Evolutionary conservation across 2,329 filamentous ascomycete species (phyloP), one percentile per base, ranked within the genome.

Genomic region (Venturia pyrina): DNA sequence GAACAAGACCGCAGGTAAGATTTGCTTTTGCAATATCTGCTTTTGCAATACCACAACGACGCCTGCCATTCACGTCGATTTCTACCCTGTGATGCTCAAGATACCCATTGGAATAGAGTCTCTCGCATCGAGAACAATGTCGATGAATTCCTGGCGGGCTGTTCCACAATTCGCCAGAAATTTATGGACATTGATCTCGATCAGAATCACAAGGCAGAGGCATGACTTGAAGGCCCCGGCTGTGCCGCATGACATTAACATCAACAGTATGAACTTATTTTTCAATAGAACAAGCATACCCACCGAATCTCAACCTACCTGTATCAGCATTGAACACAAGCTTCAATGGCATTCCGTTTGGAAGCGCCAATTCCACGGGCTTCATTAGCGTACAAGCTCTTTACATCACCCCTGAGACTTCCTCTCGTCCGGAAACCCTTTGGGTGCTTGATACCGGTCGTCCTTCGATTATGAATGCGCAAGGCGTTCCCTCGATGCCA

Each of bases 391-490:
- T 82, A 0, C 82, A 84, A 70, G 80, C 77, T 50, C 79, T 84
- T 2, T 81, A 83, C 17, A 75, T 83, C 21, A 81, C 84, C 17
- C 4, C 50, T n/a, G 13, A 56, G 11, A 32, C 50, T 1, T 56
- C 50, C 6, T 56, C 50, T 67, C 69, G 80, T 0, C 70, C 73
- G 1, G 80, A 84, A 70, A 76, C 79, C 7, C 76, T 83, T 28
- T 84, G 81, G 81, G 78, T 84, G 63, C 76, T 84, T 8, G 82
- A 84, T 68, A 84, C 81, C 2, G 82, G 81, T 11, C 76, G 81
- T 28, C 77, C 77, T 0, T 70, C 75, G 19, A 75, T 56, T 24
- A 56, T 34, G 50, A 56, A 15, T 56, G 50, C 75, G 5, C 69
- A 71, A 0, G 75, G 81, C 50, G 79, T 78, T 8, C 78, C 76